These are phyloP conservation scores for Thermothielavioides terrestris DNA, from an alignment of 495 filamentous ascomycete species.

Conservation along the genomic window DNA sequence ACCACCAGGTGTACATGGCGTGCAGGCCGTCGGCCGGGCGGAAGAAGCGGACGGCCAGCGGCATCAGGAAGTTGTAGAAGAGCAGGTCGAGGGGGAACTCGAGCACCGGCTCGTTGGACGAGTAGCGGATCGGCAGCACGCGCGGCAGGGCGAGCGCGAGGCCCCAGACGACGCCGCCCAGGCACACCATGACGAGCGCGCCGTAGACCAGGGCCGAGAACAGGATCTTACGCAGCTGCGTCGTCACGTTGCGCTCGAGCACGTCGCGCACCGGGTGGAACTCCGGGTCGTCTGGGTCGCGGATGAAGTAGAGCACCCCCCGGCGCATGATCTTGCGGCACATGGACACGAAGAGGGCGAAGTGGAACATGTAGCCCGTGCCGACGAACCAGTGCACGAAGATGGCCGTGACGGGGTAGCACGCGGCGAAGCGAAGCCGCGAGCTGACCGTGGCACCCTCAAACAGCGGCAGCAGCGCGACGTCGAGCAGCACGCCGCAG, in stretches of 20 bases:
- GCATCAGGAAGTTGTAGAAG: conserved; percentile 95
- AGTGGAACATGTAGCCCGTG: conserved; percentile 99
- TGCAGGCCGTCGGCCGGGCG: conserved; percentile 78
- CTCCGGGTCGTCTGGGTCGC: conserved; percentile 95
- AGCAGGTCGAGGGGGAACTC: conserved; percentile 93
- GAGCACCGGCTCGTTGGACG: conserved; percentile 77
- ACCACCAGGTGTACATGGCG: conserved; percentile 91
- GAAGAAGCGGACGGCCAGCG: conserved; percentile 68
- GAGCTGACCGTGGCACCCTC: conserved; percentile 65
- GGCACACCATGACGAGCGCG: conserved; percentile 80
- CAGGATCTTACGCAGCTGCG: conserved; percentile 90
- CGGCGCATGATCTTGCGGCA: conserved; percentile 93
- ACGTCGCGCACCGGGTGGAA: conserved; percentile 98
- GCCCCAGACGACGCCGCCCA: conserved; percentile 95
- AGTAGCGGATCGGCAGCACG: conserved; percentile 87
- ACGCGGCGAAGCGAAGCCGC: conserved; percentile 63
- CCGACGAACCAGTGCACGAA: conserved; percentile 99
- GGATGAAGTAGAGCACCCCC: conserved; percentile 95
- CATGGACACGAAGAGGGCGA: conserved; percentile 97
- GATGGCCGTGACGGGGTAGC: conserved; percentile 72
- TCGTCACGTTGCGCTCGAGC: conserved; percentile 83
- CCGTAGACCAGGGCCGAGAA: conserved; percentile 96
- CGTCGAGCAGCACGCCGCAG: conserved; percentile 82
- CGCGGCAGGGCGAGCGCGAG: conserved; percentile 54
- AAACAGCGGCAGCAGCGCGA: conserved; percentile 84